phyloP scores from a whole-genome alignment of 306 rosid species.

The Pyrus bretschneideri region DNA sequence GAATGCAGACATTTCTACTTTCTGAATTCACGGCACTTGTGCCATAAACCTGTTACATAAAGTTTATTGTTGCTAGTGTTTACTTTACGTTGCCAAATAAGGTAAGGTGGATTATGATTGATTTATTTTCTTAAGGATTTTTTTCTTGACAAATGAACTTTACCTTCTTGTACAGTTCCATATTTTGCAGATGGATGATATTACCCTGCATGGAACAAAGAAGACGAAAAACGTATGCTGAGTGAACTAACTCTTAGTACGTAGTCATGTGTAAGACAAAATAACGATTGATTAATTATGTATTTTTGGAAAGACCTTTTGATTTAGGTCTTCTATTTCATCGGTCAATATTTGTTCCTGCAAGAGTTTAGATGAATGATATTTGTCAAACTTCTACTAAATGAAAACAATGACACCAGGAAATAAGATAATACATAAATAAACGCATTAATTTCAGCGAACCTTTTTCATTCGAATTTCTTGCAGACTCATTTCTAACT shows the following conservation, averaged over 20 bases:
- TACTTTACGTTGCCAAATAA: too few species aligned
- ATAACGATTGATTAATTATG: background rate
- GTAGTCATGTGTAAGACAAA: background rate
- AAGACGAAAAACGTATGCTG: background rate
- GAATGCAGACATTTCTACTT: background rate
- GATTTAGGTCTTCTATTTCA: slow-evolving; percentile 28
- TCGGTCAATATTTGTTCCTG: slow-evolving; percentile 32
- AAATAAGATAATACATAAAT: background rate
- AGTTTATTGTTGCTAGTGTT: slow-evolving; percentile 2
- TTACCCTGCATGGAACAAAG: slow-evolving; percentile 10
- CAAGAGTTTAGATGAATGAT: slow-evolving; percentile 1
- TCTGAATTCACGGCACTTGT: slow-evolving; percentile 27
- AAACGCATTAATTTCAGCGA: background rate
- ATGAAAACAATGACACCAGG: background rate
- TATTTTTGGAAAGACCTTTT: slow-evolving; percentile 26
- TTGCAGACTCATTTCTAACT: slow-evolving; percentile 52
- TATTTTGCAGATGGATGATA: slow-evolving; percentile 26
- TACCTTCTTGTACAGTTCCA: slow-evolving; percentile 24
- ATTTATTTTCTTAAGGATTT: background rate
- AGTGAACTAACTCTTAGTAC: background rate
- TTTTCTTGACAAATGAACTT: slow-evolving; percentile 7
- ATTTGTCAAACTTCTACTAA: background rate
- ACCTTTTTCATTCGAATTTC: slow-evolving; percentile 66
- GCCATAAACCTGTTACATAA: slow-evolving; percentile 41
- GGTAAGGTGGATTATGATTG: too few species aligned